A percentile compares a stretch with the other conserved stretches of the same genome.
phyloP scores from a whole-genome alignment of 352 stramenopile genomes.

The Phytophthora ohioensis region DNA sequence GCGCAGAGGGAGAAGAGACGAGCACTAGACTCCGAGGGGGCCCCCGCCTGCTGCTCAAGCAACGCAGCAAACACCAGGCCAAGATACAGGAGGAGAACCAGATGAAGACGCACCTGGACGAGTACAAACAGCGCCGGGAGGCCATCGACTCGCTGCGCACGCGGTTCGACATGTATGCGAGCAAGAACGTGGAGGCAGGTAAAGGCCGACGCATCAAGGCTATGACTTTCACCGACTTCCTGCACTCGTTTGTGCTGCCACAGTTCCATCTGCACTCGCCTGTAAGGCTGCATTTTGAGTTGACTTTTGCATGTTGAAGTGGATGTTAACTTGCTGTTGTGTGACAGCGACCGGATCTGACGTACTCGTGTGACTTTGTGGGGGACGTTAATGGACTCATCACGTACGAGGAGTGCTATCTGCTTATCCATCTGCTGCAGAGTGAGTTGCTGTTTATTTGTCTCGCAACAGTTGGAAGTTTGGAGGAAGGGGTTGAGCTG shows the following conservation, averaged over 20 bases:
- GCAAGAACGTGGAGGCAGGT: slow-evolving; percentile 41
- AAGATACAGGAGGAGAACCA: slow-evolving; percentile 70
- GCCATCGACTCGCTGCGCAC: slow-evolving; percentile 51
- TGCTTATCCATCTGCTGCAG: slow-evolving; percentile 80
- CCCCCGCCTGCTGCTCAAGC: slow-evolving; percentile 63
- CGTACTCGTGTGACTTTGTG: slow-evolving; percentile 80
- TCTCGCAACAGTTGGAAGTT: background rate
- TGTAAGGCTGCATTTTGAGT: slow-evolving; percentile 35
- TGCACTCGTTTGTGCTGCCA: slow-evolving; percentile 77
- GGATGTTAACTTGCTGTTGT: slow-evolving; percentile 1
- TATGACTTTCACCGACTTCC: slow-evolving; percentile 88
- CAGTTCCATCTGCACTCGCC: slow-evolving; percentile 71
- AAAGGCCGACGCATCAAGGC: slow-evolving; percentile 38
- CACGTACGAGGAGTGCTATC: slow-evolving; percentile 84
- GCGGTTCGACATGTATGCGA: slow-evolving; percentile 74
- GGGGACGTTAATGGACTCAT: slow-evolving; percentile 77
- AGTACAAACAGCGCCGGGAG: slow-evolving; percentile 58
- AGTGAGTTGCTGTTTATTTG: slow-evolving; percentile 47
- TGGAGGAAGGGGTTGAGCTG: background rate
- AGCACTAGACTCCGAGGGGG: slow-evolving; percentile 28
- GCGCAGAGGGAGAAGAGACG: slow-evolving; percentile 20
- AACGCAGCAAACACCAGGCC: slow-evolving; percentile 64
- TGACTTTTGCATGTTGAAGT: background rate
- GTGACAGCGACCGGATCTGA: slow-evolving; percentile 56
- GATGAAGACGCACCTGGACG: slow-evolving; percentile 74